Evolutionary conservation across 352 stramenopile genomes (phyloP).

Genomic region (Globisporangium camurandrum): DNA sequence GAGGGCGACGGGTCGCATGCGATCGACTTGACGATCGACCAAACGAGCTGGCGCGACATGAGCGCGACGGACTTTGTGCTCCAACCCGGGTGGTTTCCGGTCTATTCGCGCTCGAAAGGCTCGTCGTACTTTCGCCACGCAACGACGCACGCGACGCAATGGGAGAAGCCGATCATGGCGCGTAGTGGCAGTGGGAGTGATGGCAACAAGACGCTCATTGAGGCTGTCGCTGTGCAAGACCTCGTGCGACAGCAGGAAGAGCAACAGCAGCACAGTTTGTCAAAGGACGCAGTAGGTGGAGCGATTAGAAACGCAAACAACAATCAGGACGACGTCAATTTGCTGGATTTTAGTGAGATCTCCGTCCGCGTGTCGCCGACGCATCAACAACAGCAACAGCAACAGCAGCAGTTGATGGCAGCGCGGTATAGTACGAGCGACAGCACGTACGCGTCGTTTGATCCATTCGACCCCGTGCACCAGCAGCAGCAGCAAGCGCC

Average conservation of each 20-base stretch:
- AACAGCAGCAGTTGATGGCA: conserved; percentile 7
- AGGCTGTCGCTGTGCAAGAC: conserved; percentile 15
- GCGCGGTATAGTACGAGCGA: no score
- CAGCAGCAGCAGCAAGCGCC: conserved; percentile 5
- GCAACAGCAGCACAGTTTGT: background rate
- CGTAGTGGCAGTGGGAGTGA: conserved; percentile 34
- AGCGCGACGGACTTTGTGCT: conserved; percentile 80
- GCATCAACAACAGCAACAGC: conserved; percentile 20
- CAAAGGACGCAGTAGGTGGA: no score
- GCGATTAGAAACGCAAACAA: conserved; percentile 1
- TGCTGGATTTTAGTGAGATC: conserved; percentile 67
- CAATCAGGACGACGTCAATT: conserved; percentile 27
- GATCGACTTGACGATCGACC: conserved; percentile 77
- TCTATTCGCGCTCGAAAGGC: conserved; percentile 67
- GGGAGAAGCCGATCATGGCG: conserved; percentile 68
- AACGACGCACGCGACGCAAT: conserved; percentile 48
- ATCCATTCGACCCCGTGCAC: conserved; percentile 11
- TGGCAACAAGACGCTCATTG: conserved; percentile 23
- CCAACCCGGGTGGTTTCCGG: conserved; percentile 63
- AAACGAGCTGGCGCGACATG: conserved; percentile 60
- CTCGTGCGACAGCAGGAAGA: conserved; percentile 7
- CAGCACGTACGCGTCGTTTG: conserved; percentile 7
- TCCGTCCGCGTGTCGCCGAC: conserved; percentile 37
- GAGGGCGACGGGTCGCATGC: conserved; percentile 44
- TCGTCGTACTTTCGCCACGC: conserved; percentile 75